phyloP scores from a whole-genome alignment of 805 yeast species.

The Alloascoidea hylecoeti region DNA sequence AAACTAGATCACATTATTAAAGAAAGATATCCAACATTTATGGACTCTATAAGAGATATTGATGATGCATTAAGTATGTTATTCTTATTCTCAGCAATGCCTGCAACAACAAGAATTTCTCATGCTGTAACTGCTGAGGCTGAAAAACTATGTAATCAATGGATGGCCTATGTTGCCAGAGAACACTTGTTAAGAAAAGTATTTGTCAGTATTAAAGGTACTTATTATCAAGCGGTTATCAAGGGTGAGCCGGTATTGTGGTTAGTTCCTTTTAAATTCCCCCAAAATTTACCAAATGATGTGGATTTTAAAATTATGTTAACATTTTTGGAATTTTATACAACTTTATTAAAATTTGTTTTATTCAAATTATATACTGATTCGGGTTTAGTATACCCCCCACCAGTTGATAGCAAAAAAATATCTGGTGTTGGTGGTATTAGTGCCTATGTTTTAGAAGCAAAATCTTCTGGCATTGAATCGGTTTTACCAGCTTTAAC shows the following conservation, averaged over 20 bases:
- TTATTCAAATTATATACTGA: slow-evolving; percentile 78
- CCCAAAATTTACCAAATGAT: slow-evolving; percentile 88
- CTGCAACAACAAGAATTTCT: slow-evolving; percentile 76
- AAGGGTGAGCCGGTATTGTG: slow-evolving; percentile 90
- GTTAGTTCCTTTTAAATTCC: slow-evolving; percentile 95
- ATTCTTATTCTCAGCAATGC: slow-evolving; percentile 87
- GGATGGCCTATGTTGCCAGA: slow-evolving; percentile 87
- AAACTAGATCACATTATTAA: slow-evolving; percentile 82
- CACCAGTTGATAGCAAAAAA: slow-evolving; percentile 58
- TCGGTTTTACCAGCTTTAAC: slow-evolving; percentile 23
- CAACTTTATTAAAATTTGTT: slow-evolving; percentile 81
- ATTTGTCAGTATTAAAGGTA: slow-evolving; percentile 94
- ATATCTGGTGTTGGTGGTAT: slow-evolving; percentile 85
- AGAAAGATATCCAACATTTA: slow-evolving; percentile 89
- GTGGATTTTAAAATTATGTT: slow-evolving; percentile 94
- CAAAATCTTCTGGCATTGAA: slow-evolving; percentile 7
- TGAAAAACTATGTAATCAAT: slow-evolving; percentile 74
- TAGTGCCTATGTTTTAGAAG: slow-evolving; percentile 65
- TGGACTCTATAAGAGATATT: slow-evolving; percentile 82
- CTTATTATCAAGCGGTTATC: slow-evolving; percentile 81
- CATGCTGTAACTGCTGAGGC: slow-evolving; percentile 82
- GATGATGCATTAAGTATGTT: slow-evolving; percentile 95
- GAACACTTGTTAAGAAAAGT: slow-evolving; percentile 76
- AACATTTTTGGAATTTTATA: slow-evolving; percentile 90
- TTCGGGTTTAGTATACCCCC: slow-evolving; percentile 81